These are phyloP conservation scores for Syncephalastrum racemosum DNA, from an alignment of 371 early-diverging fungal genomes.

Conservation along the genomic window DNA sequence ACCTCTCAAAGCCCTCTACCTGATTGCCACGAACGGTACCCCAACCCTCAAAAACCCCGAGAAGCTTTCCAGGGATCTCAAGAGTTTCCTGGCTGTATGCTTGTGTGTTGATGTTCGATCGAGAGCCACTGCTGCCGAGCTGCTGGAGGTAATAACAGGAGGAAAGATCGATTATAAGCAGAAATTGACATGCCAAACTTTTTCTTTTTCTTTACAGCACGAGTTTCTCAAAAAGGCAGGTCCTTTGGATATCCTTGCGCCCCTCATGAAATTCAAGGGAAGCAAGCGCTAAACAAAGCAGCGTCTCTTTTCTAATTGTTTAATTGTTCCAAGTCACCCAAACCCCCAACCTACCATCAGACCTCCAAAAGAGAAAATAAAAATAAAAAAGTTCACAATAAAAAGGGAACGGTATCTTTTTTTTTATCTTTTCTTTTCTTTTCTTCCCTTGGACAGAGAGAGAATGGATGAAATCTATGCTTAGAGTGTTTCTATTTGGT, in stretches of 20 bases:
- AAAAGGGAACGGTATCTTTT: no score
- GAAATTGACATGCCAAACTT: background rate
- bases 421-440: no score
- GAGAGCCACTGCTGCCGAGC: slow-evolving; percentile 82
- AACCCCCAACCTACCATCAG: no score
- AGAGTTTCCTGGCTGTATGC: slow-evolving; percentile 85
- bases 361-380: no score
- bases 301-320: background rate
- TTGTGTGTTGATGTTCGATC: slow-evolving; percentile 88
- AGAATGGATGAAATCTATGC: no score
- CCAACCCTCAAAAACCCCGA: slow-evolving; percentile 91
- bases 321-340: no score
- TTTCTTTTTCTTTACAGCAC: slow-evolving; percentile 36
- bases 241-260: slow-evolving; percentile 49
- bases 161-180: background rate
- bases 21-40: slow-evolving; percentile 97
- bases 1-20: slow-evolving; percentile 90
- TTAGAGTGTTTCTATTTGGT: no score
- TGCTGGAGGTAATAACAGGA: slow-evolving; percentile 52
- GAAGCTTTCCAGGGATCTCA: slow-evolving; percentile 73
- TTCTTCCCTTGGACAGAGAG: no score
- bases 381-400: no score
- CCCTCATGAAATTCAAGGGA: slow-evolving; percentile 54
- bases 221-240: slow-evolving; percentile 72
- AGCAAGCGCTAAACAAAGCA: slow-evolving; percentile 16